phyloP scores from a whole-genome alignment of 495 filamentous ascomycete species.

The Xylaria nigripes region DNA sequence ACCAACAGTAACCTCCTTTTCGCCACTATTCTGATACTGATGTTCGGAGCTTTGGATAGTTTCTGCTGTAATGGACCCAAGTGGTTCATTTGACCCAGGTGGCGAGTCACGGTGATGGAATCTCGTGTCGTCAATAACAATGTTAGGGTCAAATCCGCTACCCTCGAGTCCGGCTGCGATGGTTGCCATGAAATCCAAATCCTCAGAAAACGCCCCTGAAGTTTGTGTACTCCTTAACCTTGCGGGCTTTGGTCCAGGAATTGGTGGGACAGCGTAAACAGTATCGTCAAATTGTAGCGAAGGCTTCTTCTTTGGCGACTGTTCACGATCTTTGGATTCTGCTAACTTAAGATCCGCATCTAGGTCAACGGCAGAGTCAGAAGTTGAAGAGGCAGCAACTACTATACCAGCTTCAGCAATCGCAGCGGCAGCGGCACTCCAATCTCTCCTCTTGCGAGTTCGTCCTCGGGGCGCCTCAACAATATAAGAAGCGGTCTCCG shows the following conservation, averaged over 20 bases:
- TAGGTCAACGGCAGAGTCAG: slow-evolving; percentile 7
- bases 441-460: slow-evolving; percentile 27
- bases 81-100: slow-evolving; percentile 50
- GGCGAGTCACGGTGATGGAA: slow-evolving; percentile 59
- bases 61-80: not conserved
- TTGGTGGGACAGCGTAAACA: slow-evolving; percentile 25
- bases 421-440: slow-evolving; percentile 36
- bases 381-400: slow-evolving; percentile 19
- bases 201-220: slow-evolving; percentile 47
- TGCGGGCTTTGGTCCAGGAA: slow-evolving; percentile 33
- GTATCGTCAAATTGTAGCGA: slow-evolving; percentile 9
- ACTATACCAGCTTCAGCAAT: slow-evolving; percentile 26
- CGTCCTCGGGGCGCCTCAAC: slow-evolving; percentile 22
- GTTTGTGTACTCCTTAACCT: slow-evolving; percentile 29
- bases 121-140: slow-evolving; percentile 56
- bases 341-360: slow-evolving; percentile 11
- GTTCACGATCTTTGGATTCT: slow-evolving; percentile 16
- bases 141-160: slow-evolving; percentile 62
- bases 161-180: slow-evolving; percentile 61
- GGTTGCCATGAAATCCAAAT: slow-evolving; percentile 60
- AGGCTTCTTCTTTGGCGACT: slow-evolving; percentile 13
- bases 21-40: not conserved
- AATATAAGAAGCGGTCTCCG: slow-evolving; percentile 17
- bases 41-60: not conserved
- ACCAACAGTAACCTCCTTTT: slow-evolving; percentile 7